Percentiles rank a stretch among this genome's conserved stretches.
phyloP scores from a whole-genome alignment of 2,329 filamentous ascomycete species.

The Fusarium verticillioides region DNA sequence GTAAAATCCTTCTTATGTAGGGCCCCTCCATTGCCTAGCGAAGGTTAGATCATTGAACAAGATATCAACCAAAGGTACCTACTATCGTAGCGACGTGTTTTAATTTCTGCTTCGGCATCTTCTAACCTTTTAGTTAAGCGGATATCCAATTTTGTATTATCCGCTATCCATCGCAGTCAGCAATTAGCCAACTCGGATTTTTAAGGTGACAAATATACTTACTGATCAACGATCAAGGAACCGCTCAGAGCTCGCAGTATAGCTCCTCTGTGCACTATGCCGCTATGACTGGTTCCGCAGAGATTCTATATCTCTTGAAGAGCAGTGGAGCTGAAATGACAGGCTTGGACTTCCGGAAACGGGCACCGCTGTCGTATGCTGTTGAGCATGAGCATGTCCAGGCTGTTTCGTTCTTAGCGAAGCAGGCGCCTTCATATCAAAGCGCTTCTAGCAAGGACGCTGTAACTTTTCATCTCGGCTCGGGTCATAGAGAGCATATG shows the following conservation, averaged over 20 bases:
- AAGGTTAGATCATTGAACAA: too few species aligned
- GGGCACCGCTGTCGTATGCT: background rate
- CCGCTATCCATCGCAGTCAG: too few species aligned
- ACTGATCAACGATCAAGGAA: background rate
- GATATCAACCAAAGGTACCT: too few species aligned
- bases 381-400: background rate
- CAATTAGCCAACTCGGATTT: too few species aligned
- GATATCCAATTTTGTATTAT: too few species aligned
- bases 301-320: background rate
- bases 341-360: background rate
- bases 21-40: too few species aligned
- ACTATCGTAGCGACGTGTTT: too few species aligned
- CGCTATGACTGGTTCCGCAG: background rate
- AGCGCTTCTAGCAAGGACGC: background rate
- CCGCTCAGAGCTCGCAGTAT: background rate
- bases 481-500: background rate
- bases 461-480: background rate
- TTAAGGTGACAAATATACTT: too few species aligned
- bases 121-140: too few species aligned
- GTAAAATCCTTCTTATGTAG: too few species aligned
- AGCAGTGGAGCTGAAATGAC: rapidly evolving
- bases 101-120: too few species aligned
- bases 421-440: background rate
- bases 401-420: background rate
- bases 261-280: background rate